Evolutionary conservation across 345 rosid genomes (phyloP), one percentile per base, ranked within the genome.

Genomic region (Abelmoschus esculentus): DNA sequence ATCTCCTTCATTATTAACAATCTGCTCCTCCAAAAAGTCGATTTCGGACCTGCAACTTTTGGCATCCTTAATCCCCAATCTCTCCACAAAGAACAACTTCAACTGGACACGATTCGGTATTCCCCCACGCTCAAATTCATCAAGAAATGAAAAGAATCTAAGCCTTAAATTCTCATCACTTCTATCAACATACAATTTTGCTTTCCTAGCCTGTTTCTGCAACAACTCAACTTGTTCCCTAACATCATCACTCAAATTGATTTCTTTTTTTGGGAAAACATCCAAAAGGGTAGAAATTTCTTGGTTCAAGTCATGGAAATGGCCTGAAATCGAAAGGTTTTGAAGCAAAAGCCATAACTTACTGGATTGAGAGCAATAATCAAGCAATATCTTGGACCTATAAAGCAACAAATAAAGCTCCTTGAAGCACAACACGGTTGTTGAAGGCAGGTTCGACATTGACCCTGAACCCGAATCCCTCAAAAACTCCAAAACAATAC

Each of bases 11-110:
- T 85, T 88, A 52, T 85, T 90, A 72, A 84, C 85, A 79, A 95
- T 86, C 81, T 95, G 97, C 74, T 95, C 98, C 80, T 95, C 98
- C 80, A 95, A 72, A 75, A 88, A 95, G 78, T 90, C 98, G 56
- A 88, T 91, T 64, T 95, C 96, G 1, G 29, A 74, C 63, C 93
- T 81, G 63, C 89, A 95, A 42, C 83, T 75, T 69, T 72, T 80
- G 2, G 90, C 85, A 83, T 89, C 89, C 56, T 14, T 73, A 61
- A 95, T 85, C 72, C 82, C 82, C 76, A 96, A 49, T 22, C 67
- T 75, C 61, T 90, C 92, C 1, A 82, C 85, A 66, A 89, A 92
- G 74, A 96, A 89, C 29, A 71, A 61, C 69, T 82, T 75, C 60
- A 96, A 74, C 28, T 78, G 80, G 10, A 1, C 68, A 0, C 13